A percentile compares a stretch with the other conserved stretches of the same genome.
phyloP scores from a whole-genome alignment of 1,139 yeast species.

The Pichia norvegensis region DNA sequence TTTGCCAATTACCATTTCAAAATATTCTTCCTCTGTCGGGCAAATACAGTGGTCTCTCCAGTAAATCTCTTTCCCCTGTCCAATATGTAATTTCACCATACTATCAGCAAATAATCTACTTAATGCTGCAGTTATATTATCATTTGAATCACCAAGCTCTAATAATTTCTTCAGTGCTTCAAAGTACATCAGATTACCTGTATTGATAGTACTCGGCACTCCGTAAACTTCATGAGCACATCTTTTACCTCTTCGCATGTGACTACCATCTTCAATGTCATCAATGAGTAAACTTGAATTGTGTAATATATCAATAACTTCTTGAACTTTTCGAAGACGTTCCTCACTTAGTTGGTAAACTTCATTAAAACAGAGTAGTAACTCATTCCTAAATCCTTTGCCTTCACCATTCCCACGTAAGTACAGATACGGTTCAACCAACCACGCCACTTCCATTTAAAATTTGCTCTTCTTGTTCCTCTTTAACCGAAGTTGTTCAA shows the following conservation, averaged over 20 bases:
- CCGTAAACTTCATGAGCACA: conserved; percentile 77
- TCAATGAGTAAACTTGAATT: conserved; percentile 65
- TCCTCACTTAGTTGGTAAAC: conserved; percentile 35
- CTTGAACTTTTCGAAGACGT: conserved; percentile 32
- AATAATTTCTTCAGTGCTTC: conserved; percentile 48
- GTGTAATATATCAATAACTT: conserved; percentile 51
- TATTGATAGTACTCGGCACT: conserved; percentile 68
- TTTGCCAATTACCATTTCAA: conserved; percentile 76
- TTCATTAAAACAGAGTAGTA: conserved; percentile 44
- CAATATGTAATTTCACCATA: conserved; percentile 71
- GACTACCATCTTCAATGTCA: conserved; percentile 78
- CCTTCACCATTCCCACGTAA: conserved; percentile 43
- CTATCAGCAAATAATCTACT: conserved; percentile 51
- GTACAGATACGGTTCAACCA: conserved; percentile 40
- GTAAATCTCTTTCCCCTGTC: conserved; percentile 81
- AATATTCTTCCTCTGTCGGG: conserved; percentile 64
- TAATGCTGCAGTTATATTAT: conserved; percentile 12
- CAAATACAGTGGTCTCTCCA: conserved; percentile 69
- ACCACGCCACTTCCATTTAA: neutral
- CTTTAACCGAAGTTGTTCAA: neutral
- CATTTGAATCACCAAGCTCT: conserved; percentile 10
- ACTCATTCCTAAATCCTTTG: conserved; percentile 43
- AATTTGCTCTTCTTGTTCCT: neutral
- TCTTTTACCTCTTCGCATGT: conserved; percentile 63
- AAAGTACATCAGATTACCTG: conserved; percentile 79